Evolutionary conservation across 257 asterid species (phyloP).

Genomic region (Scutellaria galericulata): DNA sequence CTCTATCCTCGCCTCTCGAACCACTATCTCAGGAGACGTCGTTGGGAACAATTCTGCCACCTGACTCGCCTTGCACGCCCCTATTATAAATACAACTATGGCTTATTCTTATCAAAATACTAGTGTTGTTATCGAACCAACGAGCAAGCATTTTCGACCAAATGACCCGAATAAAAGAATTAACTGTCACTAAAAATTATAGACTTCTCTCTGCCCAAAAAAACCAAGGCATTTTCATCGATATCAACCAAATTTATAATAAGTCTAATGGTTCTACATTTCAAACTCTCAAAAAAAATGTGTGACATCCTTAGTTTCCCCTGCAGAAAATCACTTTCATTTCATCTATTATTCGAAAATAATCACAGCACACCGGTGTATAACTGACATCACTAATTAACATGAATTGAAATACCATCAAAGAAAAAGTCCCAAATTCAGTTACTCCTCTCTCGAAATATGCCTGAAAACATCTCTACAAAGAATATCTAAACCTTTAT

Average conservation of each 20-base stretch:
- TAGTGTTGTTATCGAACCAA: neutral
- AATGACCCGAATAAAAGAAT: neutral
- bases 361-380: no score
- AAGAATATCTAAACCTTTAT: neutral
- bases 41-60: slow-evolving; percentile 73
- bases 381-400: no score
- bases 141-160: neutral
- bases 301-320: neutral
- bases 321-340: no score
- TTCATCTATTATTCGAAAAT: no score
- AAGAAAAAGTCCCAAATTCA: slow-evolving; percentile 16
- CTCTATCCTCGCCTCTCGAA: slow-evolving; percentile 87
- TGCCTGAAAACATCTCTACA: neutral
- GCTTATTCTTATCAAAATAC: no score
- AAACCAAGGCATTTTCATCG: neutral
- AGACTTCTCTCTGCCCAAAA: no score
- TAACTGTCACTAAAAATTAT: no score
- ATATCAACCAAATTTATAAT: neutral
- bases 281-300: slow-evolving; percentile 9
- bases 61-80: slow-evolving; percentile 75
- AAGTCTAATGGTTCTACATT: slow-evolving; percentile 4
- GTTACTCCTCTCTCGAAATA: neutral
- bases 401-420: slow-evolving; percentile 1
- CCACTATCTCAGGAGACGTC: slow-evolving; percentile 68
- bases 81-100: slow-evolving; percentile 49